Evolutionary conservation across 2,329 filamentous ascomycete genomes (phyloP).

Genomic region (Penicillium psychrosexuale): DNA sequence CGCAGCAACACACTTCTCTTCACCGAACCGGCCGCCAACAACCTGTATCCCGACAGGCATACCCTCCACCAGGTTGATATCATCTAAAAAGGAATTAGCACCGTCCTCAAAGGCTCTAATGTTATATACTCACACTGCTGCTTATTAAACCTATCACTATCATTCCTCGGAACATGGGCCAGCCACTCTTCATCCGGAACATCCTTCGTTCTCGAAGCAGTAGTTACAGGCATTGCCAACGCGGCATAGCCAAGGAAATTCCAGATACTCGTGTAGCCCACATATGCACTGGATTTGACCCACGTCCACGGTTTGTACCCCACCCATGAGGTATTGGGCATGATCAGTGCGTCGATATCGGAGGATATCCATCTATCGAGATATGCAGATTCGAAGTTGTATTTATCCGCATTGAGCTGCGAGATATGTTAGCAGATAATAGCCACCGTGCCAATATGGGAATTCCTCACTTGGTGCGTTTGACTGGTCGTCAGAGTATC

Average conservation of each 20-base stretch:
- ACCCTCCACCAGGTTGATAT: conserved; percentile 31
- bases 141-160: conserved; percentile 34
- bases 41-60: conserved; percentile 38
- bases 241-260: conserved; percentile 35
- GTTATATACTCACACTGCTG: conserved; percentile 26
- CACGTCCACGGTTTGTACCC: conserved; percentile 31
- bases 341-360: conserved; percentile 34
- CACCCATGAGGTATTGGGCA: conserved; percentile 34
- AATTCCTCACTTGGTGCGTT: conserved; percentile 25
- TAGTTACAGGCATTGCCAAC: conserved; percentile 33
- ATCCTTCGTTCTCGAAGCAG: conserved; percentile 28
- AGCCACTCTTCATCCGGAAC: conserved; percentile 29
- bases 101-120: rapidly evolving
- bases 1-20: conserved; percentile 34
- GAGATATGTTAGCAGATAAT: neutral
- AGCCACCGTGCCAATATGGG: neutral
- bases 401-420: conserved; percentile 30
- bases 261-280: conserved; percentile 38
- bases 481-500: conserved; percentile 27
- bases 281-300: conserved; percentile 36
- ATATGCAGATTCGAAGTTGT: conserved; percentile 27
- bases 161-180: conserved; percentile 32
- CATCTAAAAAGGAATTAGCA: conserved; percentile 21
- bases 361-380: conserved; percentile 31
- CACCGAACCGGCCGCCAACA: conserved; percentile 33